phyloP scores from a whole-genome alignment of 768 basidiomycete genomes.

The Amanita pallidorosea region DNA sequence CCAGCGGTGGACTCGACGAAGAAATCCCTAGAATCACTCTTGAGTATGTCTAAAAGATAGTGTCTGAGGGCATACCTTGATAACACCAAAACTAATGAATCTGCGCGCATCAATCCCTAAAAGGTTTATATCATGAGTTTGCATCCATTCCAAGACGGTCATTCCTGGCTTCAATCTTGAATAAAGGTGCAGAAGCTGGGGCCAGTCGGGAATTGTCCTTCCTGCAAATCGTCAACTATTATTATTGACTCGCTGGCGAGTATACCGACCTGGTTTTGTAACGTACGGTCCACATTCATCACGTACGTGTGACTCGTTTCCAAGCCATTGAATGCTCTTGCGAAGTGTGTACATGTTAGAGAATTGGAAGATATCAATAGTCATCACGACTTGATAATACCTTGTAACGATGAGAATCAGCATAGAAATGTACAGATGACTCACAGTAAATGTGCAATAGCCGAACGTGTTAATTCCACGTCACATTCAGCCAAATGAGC shows the following conservation, averaged over 20 bases:
- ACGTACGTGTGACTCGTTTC: conserved; percentile 73
- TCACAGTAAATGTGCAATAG: conserved; percentile 87
- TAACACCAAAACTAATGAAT: conserved; percentile 96
- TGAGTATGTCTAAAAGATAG: not conserved
- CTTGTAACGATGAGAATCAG: conserved; percentile 26
- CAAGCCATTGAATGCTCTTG: conserved; percentile 80
- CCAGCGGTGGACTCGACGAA: conserved; percentile 89
- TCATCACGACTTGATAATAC: conserved; percentile 95
- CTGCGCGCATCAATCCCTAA: conserved; percentile 83
- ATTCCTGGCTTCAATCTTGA: conserved; percentile 76
- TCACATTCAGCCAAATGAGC: conserved; percentile 89
- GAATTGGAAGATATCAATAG: conserved; percentile 94
- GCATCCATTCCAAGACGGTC: conserved; percentile 84
- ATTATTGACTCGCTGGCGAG: not conserved
- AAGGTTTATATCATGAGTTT: conserved; percentile 54
- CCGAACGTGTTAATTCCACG: conserved; percentile 67
- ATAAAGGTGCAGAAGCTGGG: conserved; percentile 77
- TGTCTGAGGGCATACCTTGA: conserved; percentile 55
- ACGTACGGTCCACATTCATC: conserved; percentile 92
- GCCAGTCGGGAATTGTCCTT: conserved; percentile 69
- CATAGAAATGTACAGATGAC: conserved; percentile 12
- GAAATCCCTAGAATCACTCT: conserved; percentile 53
- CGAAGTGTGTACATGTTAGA: conserved; percentile 95
- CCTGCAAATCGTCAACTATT: conserved; percentile 23
- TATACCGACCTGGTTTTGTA: conserved; percentile 51